Percentiles rank a stretch among this genome's conserved stretches.
phyloP scores from a whole-genome alignment of 2,329 filamentous ascomycete genomes.

The Fusarium circinatum region DNA sequence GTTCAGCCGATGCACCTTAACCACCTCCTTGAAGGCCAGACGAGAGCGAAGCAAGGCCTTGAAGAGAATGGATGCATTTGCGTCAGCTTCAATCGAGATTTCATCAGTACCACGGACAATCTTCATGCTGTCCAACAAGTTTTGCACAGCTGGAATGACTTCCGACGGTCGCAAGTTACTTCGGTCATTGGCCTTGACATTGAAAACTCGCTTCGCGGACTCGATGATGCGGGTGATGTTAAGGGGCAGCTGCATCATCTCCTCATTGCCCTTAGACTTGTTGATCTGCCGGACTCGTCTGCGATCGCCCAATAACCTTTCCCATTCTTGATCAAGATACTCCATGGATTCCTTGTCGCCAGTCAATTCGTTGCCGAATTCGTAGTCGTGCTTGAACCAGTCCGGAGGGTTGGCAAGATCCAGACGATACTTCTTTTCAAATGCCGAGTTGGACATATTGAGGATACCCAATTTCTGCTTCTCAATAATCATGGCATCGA shows the following conservation, averaged over 20 bases:
- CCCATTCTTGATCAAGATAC: conserved; percentile 89
- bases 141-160: conserved; percentile 82
- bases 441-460: conserved; percentile 79
- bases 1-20: conserved; percentile 85
- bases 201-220: conserved; percentile 89
- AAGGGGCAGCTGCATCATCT: conserved; percentile 89
- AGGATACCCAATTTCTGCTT: conserved; percentile 91
- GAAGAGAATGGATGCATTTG: conserved; percentile 89
- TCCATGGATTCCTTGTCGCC: conserved; percentile 90
- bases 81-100: conserved; percentile 86
- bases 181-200: conserved; percentile 83
- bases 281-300: conserved; percentile 77
- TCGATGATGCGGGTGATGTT: conserved; percentile 93
- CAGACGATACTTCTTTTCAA: conserved; percentile 83
- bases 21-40: conserved; percentile 91
- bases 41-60: conserved; percentile 91
- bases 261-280: conserved; percentile 76
- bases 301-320: conserved; percentile 79
- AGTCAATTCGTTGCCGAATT: conserved; percentile 85
- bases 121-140: conserved; percentile 79
- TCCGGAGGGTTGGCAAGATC: conserved; percentile 72
- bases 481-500: conserved; percentile 94
- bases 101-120: conserved; percentile 87
- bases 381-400: conserved; percentile 68
- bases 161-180: conserved; percentile 92